These are phyloP conservation scores for Microcos paniculata DNA, from an alignment of 345 rosid genomes.

Conservation along the genomic window DNA sequence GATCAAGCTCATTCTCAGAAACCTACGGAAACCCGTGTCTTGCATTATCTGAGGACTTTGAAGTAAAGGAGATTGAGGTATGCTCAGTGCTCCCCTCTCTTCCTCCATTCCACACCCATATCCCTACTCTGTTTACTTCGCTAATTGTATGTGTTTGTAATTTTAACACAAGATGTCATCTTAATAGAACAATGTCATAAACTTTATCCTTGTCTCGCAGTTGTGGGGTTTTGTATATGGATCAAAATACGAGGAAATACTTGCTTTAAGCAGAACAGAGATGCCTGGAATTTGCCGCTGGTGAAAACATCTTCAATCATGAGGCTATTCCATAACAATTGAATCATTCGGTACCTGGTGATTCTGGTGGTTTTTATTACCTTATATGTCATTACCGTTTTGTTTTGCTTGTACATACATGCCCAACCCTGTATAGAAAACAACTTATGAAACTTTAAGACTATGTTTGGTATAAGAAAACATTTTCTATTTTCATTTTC, in stretches of 20 bases:
- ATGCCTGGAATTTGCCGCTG: slow-evolving; percentile 84
- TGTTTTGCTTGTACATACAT: slow-evolving; percentile 11
- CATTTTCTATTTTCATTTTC: too few species aligned
- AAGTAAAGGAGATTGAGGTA: slow-evolving; percentile 95
- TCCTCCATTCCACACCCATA: not conserved
- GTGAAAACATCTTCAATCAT: slow-evolving; percentile 25
- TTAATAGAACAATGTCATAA: not conserved
- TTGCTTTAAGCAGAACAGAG: slow-evolving; percentile 59
- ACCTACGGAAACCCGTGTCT: slow-evolving; percentile 94
- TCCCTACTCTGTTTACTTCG: not conserved
- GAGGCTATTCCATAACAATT: not conserved
- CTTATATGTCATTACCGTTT: not conserved
- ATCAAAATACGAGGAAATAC: slow-evolving; percentile 82
- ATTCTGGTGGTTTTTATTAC: slow-evolving; percentile 2
- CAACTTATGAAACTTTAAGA: too few species aligned
- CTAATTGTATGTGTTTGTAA: not conserved
- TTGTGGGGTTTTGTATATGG: slow-evolving; percentile 91
- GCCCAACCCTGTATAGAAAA: slow-evolving; percentile 17
- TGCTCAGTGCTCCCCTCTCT: not conserved
- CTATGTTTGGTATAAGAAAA: too few species aligned
- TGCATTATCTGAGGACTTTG: slow-evolving; percentile 73
- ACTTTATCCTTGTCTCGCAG: slow-evolving; percentile 36
- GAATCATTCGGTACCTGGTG: not conserved
- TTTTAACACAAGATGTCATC: not conserved
- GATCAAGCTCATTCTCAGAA: slow-evolving; percentile 92